Percentiles rank a stretch among this genome's conserved stretches.
These are phyloP conservation scores for Colletotrichum sp. DNA, from an alignment of 2,329 filamentous ascomycete species.

Conservation along the genomic window DNA sequence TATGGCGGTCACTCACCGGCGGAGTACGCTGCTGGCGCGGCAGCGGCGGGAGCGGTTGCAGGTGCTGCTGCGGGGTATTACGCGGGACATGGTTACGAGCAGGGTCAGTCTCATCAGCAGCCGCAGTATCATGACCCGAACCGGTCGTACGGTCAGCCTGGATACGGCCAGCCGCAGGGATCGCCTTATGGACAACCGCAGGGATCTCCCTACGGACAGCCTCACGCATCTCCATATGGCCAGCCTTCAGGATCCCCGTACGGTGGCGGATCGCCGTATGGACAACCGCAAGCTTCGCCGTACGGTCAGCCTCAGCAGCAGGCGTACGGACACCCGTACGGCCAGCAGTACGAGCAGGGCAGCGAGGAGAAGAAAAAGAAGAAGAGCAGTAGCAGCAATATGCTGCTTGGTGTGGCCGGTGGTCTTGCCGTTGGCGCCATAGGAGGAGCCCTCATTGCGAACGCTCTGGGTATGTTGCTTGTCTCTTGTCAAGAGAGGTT, in stretches of 20 bases:
- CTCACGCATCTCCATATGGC: neutral
- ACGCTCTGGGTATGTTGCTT: conserved; percentile 56
- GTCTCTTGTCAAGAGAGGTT: fast-evolving
- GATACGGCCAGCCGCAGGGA: neutral
- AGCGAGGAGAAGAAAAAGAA: conserved; percentile 30
- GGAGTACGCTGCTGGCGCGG: conserved; percentile 16
- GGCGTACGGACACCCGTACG: neutral
- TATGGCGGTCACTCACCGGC: conserved; percentile 14
- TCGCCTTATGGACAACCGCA: neutral
- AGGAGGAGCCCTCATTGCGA: conserved; percentile 61
- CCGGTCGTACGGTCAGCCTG: neutral
- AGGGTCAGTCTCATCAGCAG: neutral
- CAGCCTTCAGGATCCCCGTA: neutral
- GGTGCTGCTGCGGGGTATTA: conserved; percentile 15
- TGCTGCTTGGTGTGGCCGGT: conserved; percentile 60
- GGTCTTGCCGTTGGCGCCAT: conserved; percentile 61
- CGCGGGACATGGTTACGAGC: neutral
- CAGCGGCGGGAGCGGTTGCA: conserved; percentile 11
- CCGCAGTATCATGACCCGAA: neutral
- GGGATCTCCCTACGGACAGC: neutral
- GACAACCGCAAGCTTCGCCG: neutral
- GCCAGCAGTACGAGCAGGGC: conserved; percentile 1
- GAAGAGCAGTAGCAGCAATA: conserved; percentile 51
- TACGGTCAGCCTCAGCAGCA: neutral
- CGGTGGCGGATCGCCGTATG: neutral